Base-by-base conservation (phyloP, 805 yeast genomes). In the Cyberlindnera euphorbiae region DNA sequence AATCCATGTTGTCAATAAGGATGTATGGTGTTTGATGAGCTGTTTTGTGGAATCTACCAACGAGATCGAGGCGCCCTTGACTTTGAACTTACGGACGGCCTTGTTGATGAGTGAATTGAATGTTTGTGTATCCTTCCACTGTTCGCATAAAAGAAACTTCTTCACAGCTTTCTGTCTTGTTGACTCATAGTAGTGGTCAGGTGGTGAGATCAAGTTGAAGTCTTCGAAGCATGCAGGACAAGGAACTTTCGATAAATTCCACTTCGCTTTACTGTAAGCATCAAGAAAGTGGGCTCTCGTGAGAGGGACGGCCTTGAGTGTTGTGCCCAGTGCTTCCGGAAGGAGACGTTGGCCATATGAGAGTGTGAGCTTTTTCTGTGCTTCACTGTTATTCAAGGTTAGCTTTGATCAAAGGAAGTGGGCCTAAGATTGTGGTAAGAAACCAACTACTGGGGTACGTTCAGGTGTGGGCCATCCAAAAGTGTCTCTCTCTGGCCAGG, bases 31-130 rank as follows among this genome's bases (percentile, higher is more conserved):
- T 47, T 76, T 75, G 15, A 78, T 64, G 8, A 67, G 39, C 29
- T 76, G 82, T 29, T 62, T 61, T 13, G 60, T 60, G 9, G 67
- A 53, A 35, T 71, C 73, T 7, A 83, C 47, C n/a, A 82, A 41
- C 6, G 87, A 77, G 14, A 82, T 70, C 1, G 80, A 60, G 2
- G 75, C 74, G 2, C 84, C 83, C 12, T 63, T 53, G 5, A 71
- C 68, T 4, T 64, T 62, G 38, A 73, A 71, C 28, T 55, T 34
- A 27, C 61, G 64, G 40, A 70, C 47, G n/a, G 73, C 54, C 34
- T 58, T 56, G 9, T 62, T 42, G 9, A 71, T 44, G 8, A 67
- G 39, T 36, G 55, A 56, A 47, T 61, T 66, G 52, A 78, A 66
- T 8, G 61, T 42, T 4, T 42, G 41, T 21, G 58, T 39, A 26